These are phyloP conservation scores for Exophiala sideris DNA, from an alignment of 2,329 filamentous ascomycete species.

Conservation along the genomic window DNA sequence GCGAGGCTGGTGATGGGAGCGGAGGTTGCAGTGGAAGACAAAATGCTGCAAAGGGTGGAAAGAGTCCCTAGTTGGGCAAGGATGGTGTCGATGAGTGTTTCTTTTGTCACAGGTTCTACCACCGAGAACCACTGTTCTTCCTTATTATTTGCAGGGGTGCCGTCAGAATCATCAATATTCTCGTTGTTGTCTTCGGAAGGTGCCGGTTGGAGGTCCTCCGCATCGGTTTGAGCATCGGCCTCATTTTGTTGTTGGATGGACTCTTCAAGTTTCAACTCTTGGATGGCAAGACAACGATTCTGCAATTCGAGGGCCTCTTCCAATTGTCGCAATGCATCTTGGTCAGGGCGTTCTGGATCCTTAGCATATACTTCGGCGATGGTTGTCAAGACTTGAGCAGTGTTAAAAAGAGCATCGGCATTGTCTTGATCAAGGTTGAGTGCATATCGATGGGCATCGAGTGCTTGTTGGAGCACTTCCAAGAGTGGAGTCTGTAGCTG, in stretches of 20 bases:
- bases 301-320: constrained; percentile 62
- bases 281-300: constrained; percentile 53
- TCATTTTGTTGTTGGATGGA: constrained; percentile 39
- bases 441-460: constrained; percentile 63
- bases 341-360: constrained; percentile 45
- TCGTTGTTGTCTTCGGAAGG: constrained; percentile 17
- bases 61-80: constrained; percentile 60
- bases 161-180: constrained; percentile 34
- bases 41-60: constrained; percentile 51
- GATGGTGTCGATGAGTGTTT: constrained; percentile 65
- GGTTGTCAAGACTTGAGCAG: constrained; percentile 64
- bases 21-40: constrained; percentile 34
- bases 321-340: constrained; percentile 51
- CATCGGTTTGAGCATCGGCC: constrained; percentile 11
- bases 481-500: constrained; percentile 54
- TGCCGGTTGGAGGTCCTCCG: constrained; percentile 7
- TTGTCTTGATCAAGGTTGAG: constrained; percentile 59
- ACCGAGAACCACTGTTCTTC: constrained; percentile 59
- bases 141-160: constrained; percentile 3
- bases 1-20: constrained; percentile 45
- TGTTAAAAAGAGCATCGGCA: constrained; percentile 68
- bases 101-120: constrained; percentile 63
- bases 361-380: constrained; percentile 59
- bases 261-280: constrained; percentile 49
- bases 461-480: constrained; percentile 57